phyloP scores from a whole-genome alignment of 345 rosid species.

The Pistacia vera region DNA sequence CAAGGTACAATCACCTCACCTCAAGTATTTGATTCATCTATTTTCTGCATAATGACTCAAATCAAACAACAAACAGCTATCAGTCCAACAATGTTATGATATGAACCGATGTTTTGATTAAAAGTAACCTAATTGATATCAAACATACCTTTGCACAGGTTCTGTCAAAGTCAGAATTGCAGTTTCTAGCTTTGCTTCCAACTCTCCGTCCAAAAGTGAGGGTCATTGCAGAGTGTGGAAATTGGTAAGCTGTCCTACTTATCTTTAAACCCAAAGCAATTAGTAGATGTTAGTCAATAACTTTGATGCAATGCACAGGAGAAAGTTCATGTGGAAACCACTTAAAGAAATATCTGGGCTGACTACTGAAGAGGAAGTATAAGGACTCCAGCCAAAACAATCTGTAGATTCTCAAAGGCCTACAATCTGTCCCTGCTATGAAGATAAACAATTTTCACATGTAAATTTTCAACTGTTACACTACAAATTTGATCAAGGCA shows the following conservation, averaged over 20 bases:
- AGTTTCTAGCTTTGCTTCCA: conserved; percentile 90
- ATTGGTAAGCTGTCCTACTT: conserved; percentile 49
- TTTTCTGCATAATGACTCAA: no score
- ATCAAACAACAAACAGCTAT: no score
- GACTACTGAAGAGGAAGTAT: conserved; percentile 28
- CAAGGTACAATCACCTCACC: conserved; percentile 46
- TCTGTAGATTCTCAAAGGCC: background rate
- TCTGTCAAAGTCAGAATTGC: conserved; percentile 80
- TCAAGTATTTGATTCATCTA: background rate
- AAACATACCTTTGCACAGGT: conserved; percentile 44
- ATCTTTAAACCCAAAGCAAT: background rate
- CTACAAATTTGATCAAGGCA: background rate
- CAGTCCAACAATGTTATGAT: no score
- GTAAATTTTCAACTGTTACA: background rate
- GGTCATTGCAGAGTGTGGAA: conserved; percentile 89
- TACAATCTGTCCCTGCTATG: background rate
- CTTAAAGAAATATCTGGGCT: conserved; percentile 77
- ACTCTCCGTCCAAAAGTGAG: conserved; percentile 81
- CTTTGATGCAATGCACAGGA: conserved; percentile 39
- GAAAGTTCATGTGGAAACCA: conserved; percentile 88
- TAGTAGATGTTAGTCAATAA: no score
- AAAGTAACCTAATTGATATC: no score
- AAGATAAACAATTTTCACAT: conserved; percentile 1
- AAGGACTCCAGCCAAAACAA: conserved; percentile 10
- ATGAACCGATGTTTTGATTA: no score